A percentile compares a stretch with the other conserved stretches of the same genome.
Conservation (phyloP, 2,329 filamentous ascomycete genomes). For the Beauveria sp. region DNA sequence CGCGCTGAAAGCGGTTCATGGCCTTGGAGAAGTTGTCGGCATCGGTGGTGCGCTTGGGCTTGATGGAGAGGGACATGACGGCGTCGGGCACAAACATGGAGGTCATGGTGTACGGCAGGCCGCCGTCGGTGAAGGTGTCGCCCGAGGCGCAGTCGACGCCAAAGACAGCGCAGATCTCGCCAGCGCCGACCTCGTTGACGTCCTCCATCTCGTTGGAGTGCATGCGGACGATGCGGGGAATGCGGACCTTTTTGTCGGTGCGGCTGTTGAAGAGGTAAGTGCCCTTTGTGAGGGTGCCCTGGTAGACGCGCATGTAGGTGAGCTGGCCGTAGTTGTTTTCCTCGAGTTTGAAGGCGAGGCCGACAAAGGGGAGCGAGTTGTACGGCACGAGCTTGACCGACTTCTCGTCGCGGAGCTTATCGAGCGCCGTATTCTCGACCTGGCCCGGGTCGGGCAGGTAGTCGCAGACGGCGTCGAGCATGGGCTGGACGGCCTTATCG, state of each 20-base stretch:
- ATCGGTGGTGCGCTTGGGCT: conserved; percentile 88
- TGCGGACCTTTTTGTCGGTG: conserved; percentile 90
- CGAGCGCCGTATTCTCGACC: conserved; percentile 82
- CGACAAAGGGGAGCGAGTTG: conserved; percentile 88
- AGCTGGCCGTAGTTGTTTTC: conserved; percentile 98
- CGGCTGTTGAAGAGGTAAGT: conserved; percentile 89
- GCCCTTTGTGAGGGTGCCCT: conserved; percentile 83
- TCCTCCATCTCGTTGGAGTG: conserved; percentile 99
- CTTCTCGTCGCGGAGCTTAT: conserved; percentile 70
- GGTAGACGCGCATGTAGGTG: conserved; percentile 97
- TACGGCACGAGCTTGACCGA: conserved; percentile 86
- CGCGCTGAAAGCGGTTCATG: conserved; percentile 96
- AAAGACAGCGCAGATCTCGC: conserved; percentile 97
- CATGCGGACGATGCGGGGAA: conserved; percentile 97
- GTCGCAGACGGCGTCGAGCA: conserved; percentile 94
- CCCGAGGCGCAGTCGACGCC: conserved; percentile 96
- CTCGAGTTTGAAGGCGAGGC: conserved; percentile 96
- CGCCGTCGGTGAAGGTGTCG: conserved; percentile 94
- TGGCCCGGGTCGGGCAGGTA: conserved; percentile 89
- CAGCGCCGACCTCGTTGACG: conserved; percentile 82
- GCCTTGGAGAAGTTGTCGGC: conserved; percentile 94
- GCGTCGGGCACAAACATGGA: conserved; percentile 98
- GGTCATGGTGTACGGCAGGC: conserved; percentile 88
- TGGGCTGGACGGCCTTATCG: conserved; percentile 90
- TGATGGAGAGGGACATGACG: conserved; percentile 96